These are phyloP conservation scores for Flueggea neowawraea DNA, from an alignment of 441 rosid species.

Conservation along the genomic window DNA sequence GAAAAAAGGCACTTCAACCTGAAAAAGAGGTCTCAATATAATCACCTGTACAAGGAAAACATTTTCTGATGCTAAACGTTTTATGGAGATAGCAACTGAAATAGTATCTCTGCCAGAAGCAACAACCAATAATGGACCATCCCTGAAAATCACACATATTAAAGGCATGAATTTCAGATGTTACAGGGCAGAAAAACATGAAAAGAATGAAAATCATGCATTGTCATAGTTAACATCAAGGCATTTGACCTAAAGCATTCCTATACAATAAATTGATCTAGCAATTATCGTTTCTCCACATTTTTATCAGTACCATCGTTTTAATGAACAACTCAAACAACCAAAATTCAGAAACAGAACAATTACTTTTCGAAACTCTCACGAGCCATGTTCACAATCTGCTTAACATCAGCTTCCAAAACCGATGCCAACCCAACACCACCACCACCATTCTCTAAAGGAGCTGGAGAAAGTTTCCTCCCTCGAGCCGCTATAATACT, in stretches of 20 bases:
- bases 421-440: slow-evolving; percentile 56
- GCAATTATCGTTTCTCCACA: no score
- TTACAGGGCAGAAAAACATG: background rate
- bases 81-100: slow-evolving; percentile 77
- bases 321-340: background rate
- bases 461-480: slow-evolving; percentile 25
- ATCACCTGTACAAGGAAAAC: slow-evolving; percentile 89
- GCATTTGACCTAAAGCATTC: no score
- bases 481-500: slow-evolving; percentile 33
- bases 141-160: slow-evolving; percentile 37
- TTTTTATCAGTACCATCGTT: background rate
- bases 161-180: background rate
- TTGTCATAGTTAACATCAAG: background rate
- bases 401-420: slow-evolving; percentile 79
- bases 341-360: slow-evolving; percentile 5
- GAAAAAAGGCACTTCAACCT: background rate
- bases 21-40: background rate
- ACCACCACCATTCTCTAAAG: slow-evolving; percentile 47
- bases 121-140: slow-evolving; percentile 87
- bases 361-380: slow-evolving; percentile 76
- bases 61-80: slow-evolving; percentile 70
- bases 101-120: slow-evolving; percentile 93
- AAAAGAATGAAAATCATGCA: background rate
- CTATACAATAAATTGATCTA: no score
- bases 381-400: slow-evolving; percentile 69